Conservation (phyloP, 106 monocot species). For the Apostasia shenzhenica region DNA sequence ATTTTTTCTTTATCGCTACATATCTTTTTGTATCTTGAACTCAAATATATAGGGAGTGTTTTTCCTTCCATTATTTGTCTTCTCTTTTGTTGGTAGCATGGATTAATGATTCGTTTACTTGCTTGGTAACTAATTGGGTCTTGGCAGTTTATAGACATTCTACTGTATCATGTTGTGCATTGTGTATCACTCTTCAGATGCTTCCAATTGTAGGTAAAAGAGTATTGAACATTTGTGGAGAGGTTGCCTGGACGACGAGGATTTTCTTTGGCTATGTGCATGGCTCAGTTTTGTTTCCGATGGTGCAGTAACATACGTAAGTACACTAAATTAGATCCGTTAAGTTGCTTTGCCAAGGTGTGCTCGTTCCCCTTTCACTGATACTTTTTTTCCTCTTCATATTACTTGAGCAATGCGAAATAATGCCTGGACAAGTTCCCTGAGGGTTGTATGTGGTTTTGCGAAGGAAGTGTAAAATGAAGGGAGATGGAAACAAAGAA, state of each 20-base stretch:
- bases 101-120: too few relatives aligned
- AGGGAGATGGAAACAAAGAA: conserved; percentile 37
- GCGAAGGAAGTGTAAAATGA: conserved; percentile 80
- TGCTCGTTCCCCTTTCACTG: not conserved
- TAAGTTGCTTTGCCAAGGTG: not conserved
- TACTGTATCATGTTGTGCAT: too few relatives aligned
- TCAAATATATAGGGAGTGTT: not conserved
- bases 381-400: conserved; percentile 15
- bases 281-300: conserved; percentile 68
- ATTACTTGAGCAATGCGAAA: conserved; percentile 91
- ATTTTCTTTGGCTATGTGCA: conserved; percentile 60
- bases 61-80: too few relatives aligned
- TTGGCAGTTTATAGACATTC: too few relatives aligned
- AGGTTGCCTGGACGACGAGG: conserved; percentile 71
- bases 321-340: not conserved
- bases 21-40: too few relatives aligned
- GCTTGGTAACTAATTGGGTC: too few relatives aligned
- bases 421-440: conserved; percentile 75
- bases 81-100: too few relatives aligned
- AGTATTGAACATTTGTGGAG: conserved; percentile 90
- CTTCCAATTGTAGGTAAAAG: conserved; percentile 46
- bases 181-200: not conserved
- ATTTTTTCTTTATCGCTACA: too few relatives aligned
- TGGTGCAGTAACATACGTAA: conserved; percentile 91
- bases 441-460: conserved; percentile 93